Base-by-base conservation (phyloP, 2,329 filamentous ascomycete species). In the Phaeosphaeria sp. region DNA sequence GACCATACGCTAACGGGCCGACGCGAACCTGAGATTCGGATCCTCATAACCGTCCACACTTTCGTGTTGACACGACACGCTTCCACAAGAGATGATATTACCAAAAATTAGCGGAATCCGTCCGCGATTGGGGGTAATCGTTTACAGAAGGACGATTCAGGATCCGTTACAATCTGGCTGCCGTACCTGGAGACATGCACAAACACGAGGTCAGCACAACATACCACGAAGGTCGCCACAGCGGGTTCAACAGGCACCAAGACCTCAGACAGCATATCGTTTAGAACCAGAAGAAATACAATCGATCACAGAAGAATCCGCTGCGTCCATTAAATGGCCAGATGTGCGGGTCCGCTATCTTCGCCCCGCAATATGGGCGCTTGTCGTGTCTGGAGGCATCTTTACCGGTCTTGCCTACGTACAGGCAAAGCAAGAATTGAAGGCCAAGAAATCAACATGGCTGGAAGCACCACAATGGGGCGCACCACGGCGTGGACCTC, bases 321-420 rank as follows among this genome's bases (percentile, higher is more conserved):
- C 56, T 53, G 30, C 46, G 13, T 10, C 54, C 47, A 23, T 59
- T 18, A 53, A 52, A 9, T 50, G 33, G 46, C 64, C 63, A 20
- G 58, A 60, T 11, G 55, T 65, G 2, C 65, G 56, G 36, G 62
- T 73, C 15, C 62, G 60, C 27, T 71, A 72, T 48, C 47, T 74
- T 10, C 61, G 64, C n/a, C 72, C 73, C 25, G 67, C 66, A 10
- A 62, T 75, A 33, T 75, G 67, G 65, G 69, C 69, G 2, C 39
- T 72, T 7, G 39, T 61, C 43, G 65, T 73, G n/a, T 69, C 70
- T 4, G 50, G 65, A 15, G 68, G 69, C 4, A 69, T 76, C 20
- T 74, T 68, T n/a, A 43, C 63, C 15, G 65, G 64, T 17, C 52
- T 73, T 25, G 66, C 73, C 13, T 75, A 67, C 49, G 59, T 71